Evolutionary conservation across 2,329 filamentous ascomycete species (phyloP), one percentile per base, ranked within the genome.

Genomic region (Ophiostoma australiae): DNA sequence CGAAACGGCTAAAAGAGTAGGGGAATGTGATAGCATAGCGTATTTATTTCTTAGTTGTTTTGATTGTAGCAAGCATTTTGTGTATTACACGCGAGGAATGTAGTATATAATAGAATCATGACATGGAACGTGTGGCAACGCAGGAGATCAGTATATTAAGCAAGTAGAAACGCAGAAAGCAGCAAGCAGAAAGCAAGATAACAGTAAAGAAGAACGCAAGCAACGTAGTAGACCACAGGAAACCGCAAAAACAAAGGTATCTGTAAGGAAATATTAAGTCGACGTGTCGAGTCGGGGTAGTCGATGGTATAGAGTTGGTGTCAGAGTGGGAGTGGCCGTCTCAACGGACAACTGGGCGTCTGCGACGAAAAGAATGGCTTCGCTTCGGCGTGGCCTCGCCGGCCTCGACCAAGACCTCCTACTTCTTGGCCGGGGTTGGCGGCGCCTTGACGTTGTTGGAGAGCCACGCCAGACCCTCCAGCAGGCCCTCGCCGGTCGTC

Each of bases 391-490:
- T 41, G 10, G 13, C 39, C 39, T 27, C 13, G 6, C 33, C 8
- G 52, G 52, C 52, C 27, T 58, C 17, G n/a, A 17, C n/a, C 39
- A 41, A 11, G 15, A 41, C 15, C 3, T 35, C 15, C 41, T 84
- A 87, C 79, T 86, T 87, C 83, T 87, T 87, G 71, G 80, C 81
- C 37, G 85, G 84, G 27, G 83, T 79, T 33, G 84, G 82, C 63
- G 85, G 85, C 7, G 86, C 82, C 83, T 94, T 94, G 82, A 94
- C 90, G 78, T 93, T 94, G 82, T 92, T 92, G 75, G 90, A 93
- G 75, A 94, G 84, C 91, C 91, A 94, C 70, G 89, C 90, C 78
- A 95, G 82, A 75, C 92, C 92, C 81, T 94, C 91, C 75, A 93
- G 86, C 72, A 95, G 85, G 77, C 92, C 91, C 78, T 93, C 91